Base-by-base conservation (phyloP, 164 flowering plant species). In the Vitis amurensis region DNA sequence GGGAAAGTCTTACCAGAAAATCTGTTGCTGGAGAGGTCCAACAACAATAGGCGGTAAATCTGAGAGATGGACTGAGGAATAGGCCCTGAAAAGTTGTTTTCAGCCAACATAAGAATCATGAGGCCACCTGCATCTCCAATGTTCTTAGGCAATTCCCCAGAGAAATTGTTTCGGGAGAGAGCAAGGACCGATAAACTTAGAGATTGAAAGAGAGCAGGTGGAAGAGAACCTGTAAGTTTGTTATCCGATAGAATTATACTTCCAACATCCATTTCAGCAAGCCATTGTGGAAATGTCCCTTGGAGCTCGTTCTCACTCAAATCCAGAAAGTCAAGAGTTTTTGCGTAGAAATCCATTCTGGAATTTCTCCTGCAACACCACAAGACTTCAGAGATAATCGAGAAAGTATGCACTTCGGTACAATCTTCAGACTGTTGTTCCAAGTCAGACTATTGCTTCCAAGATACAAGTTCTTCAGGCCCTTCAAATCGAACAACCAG, bases 251-350 rank as follows among this genome's bases (percentile, higher is more conserved):
- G 69, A 30, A 80, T 63, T 8, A 84, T 48, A 17, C 30, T 70
- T 59, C 80, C 78, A 47, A 81, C 29, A 8, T 75, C 65, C 68
- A 71, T 57, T 55, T 79, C 76, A 29, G 79, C 79, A 57, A 78
- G 82, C 89, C 91, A 85, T 11, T 31, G 19, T 0, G 84, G 89
- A 48, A 83, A 73, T 3, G 55, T 63, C 59, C 91, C 91, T 55
- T 78, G 31, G 3, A 85, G 77, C 37, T 75, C 17, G 66, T 84
- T 87, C 30, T 72, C 64, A 61, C 91, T 85, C 68, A 87, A 71
- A 69, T 87, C 91, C 69, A 87, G 73, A 73, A 74, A 74, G 64
- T 70, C 30, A 15, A 85, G 82, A 68, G 12, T 59, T 9, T 71
- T 71, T 79, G 87, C 9, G 67, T 66, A 2, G 87, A 77, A 64